These are phyloP conservation scores for Penicillium herquei DNA, from an alignment of 495 filamentous ascomycete species.

Conservation along the genomic window DNA sequence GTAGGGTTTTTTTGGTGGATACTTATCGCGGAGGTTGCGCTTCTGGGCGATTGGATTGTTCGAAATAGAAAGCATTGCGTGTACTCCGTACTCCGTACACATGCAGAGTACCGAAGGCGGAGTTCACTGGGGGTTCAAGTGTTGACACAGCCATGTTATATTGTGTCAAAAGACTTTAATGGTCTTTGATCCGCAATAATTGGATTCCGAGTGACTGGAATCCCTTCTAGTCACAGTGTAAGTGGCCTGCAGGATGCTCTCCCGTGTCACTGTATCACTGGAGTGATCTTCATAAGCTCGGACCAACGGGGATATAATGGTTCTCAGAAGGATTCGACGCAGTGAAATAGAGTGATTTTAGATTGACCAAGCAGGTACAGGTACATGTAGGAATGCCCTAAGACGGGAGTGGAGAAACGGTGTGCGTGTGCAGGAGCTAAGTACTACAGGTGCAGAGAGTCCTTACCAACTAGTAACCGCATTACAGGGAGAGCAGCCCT, in stretches of 20 bases:
- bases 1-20: slow-evolving; percentile 7
- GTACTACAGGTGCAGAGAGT: background rate
- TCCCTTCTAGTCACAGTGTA: slow-evolving; percentile 9
- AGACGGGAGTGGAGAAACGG: background rate
- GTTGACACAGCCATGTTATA: no score
- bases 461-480: slow-evolving; percentile 11
- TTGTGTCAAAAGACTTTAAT: no score
- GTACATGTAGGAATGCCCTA: background rate
- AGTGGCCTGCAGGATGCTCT: slow-evolving; percentile 16
- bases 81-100: background rate
- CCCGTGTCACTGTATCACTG: slow-evolving; percentile 8
- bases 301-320: background rate
- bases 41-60: background rate
- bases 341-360: background rate
- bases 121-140: no score
- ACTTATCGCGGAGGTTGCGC: slow-evolving; percentile 5
- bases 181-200: background rate
- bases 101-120: background rate
- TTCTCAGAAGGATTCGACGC: background rate
- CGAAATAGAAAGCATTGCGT: background rate
- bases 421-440: slow-evolving; percentile 1
- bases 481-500: no score
- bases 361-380: no score
- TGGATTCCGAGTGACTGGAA: background rate
- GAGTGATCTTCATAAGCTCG: no score